A percentile compares a stretch with the other conserved stretches of the same genome.
phyloP scores from a whole-genome alignment of 2,329 filamentous ascomycete species.

The Acrocalymma vagum region DNA sequence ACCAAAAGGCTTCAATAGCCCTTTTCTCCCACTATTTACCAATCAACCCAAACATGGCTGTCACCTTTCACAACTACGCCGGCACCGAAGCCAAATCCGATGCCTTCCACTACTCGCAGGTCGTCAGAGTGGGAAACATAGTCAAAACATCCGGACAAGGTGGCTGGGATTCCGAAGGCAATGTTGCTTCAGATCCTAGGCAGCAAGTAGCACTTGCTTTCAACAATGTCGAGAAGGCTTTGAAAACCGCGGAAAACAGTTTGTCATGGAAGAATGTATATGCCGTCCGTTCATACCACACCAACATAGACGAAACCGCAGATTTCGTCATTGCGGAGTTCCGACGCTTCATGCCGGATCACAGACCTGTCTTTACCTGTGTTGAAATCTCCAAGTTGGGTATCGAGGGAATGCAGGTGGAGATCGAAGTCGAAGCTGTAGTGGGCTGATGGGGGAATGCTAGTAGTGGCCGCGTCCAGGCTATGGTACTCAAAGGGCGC shows the following conservation, averaged over 20 bases:
- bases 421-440: slow-evolving; percentile 21
- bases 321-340: slow-evolving; percentile 11
- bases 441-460: neutral
- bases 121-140: slow-evolving; percentile 16
- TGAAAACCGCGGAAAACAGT: slow-evolving; percentile 10
- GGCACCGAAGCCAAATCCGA: slow-evolving; percentile 14
- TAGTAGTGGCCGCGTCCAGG: no score
- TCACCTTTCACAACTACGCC: slow-evolving; percentile 10
- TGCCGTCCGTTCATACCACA: slow-evolving; percentile 17
- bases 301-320: slow-evolving; percentile 8
- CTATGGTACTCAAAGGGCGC: no score
- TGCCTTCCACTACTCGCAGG: slow-evolving; percentile 19
- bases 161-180: slow-evolving; percentile 18
- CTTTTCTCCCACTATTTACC: neutral
- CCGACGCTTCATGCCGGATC: slow-evolving; percentile 16
- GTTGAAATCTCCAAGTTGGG: slow-evolving; percentile 18
- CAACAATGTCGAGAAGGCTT: slow-evolving; percentile 62
- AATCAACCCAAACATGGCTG: neutral
- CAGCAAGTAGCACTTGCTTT: slow-evolving; percentile 51
- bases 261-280: slow-evolving; percentile 55
- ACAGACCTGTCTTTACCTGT: slow-evolving; percentile 19
- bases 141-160: slow-evolving; percentile 22
- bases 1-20: no score
- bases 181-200: slow-evolving; percentile 9
- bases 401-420: slow-evolving; percentile 16